Base-by-base conservation (phyloP, 352 stramenopile species). In the Phytophthora palmivora region DNA sequence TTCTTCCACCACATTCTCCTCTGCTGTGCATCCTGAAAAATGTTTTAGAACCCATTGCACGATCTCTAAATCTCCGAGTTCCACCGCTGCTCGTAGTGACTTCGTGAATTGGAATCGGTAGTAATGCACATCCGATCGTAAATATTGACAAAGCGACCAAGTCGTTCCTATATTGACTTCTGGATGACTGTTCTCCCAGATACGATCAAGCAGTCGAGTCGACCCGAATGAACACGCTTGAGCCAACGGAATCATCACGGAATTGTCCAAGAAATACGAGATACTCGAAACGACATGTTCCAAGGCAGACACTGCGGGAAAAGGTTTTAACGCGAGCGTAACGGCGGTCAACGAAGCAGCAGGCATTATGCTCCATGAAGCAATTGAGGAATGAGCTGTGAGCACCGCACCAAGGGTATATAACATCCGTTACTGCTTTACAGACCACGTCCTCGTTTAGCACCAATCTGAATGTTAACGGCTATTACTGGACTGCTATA, bases 201-300 rank as follows among this genome's bases (percentile, higher is more conserved):
- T 64, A 6, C 38, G 52, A 18, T 69, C 46, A 6, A 69, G 53
- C 3, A 64, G 32, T 2, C 52, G 45, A 41, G 38, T 48, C 0
- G 45, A 52, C 3, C 39, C 52, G 4, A 46, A 38, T 6, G 34
- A 43, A 28, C 52, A 69, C 9, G 53, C 60, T 14, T 38, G 19
- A 38, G 39, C 30, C 18, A 69, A 43, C 6, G 59, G 32, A 15
- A 58, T 53, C 59, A 53, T 44, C 37, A 51, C 37, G 3, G 43
- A 68, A 6, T 16, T 36, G 16, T 68, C 60, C 37, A 68, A 34
- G 36, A 39, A 63, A 7, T 52, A 63, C 7, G 60, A 58, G n/a
- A 69, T 63, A 2, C 12, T 24, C 15, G 24, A 9, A n/a, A 12
- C 18, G 11, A 68, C 44, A 45, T 68, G 60, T 2, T 33, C 12